Percentiles rank a stretch among this genome's conserved stretches.
phyloP scores from a whole-genome alignment of 805 yeast genomes.

The Wickerhamiella azymoides region DNA sequence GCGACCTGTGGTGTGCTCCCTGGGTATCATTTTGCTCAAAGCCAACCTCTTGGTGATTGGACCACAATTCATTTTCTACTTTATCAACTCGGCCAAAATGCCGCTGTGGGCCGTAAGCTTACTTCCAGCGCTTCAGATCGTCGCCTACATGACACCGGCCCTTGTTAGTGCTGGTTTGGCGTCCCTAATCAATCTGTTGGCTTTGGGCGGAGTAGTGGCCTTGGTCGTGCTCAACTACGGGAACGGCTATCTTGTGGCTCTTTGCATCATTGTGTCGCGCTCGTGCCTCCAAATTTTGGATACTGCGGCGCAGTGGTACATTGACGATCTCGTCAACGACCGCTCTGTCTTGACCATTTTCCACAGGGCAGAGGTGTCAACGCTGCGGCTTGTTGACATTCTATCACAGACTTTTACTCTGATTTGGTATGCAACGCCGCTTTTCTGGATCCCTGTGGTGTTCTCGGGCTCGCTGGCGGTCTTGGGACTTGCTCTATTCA shows the following conservation, averaged over 20 bases:
- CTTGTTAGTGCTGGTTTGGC: neutral
- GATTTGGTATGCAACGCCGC: constrained; percentile 1
- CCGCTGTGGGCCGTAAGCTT: constrained; percentile 10
- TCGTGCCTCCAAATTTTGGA: neutral
- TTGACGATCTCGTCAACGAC: constrained; percentile 6
- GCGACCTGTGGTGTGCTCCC: constrained; percentile 15
- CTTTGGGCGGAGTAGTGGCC: neutral
- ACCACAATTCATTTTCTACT: constrained; percentile 16
- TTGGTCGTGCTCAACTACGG: neutral
- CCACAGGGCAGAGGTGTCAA: constrained; percentile 1
- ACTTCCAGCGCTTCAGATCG: constrained; percentile 13
- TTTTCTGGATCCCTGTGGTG: constrained; percentile 1
- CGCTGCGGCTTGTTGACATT: neutral
- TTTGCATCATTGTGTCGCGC: neutral
- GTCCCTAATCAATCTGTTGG: neutral
- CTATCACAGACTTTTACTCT: constrained; percentile 2
- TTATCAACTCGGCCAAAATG: constrained; percentile 9
- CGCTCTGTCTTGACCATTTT: neutral
- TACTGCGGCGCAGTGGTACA: neutral
- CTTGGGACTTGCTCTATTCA: constrained; percentile 1
- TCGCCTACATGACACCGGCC: constrained; percentile 3
- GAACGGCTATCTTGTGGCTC: neutral
- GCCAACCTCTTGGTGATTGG: constrained; percentile 15
- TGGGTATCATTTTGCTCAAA: constrained; percentile 15
- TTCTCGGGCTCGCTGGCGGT: neutral